phyloP scores from a whole-genome alignment of 2,329 filamentous ascomycete genomes.

The Penicillium capsulatum region DNA sequence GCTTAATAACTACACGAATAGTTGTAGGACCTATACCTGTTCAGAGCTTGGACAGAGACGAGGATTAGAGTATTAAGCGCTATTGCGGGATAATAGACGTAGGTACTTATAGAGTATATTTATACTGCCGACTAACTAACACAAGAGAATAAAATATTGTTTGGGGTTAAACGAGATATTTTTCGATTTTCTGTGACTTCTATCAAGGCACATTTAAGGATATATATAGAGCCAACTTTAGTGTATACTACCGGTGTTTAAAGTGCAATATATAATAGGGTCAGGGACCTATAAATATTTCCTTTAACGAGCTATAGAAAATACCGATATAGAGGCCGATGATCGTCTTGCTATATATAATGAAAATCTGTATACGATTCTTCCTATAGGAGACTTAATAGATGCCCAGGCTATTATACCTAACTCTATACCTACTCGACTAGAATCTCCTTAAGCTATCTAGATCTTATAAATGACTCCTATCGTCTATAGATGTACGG shows the following conservation, averaged over 20 bases:
- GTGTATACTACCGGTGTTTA: background rate
- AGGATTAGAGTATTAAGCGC: background rate
- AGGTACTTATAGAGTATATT: background rate
- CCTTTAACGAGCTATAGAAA: too few relatives aligned
- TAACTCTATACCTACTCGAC: too few relatives aligned
- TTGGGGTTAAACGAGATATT: conserved; percentile 2
- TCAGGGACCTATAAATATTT: too few relatives aligned
- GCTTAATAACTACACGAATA: background rate
- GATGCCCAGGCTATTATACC: too few relatives aligned
- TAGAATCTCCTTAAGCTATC: too few relatives aligned
- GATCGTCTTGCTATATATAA: too few relatives aligned
- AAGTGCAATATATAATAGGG: too few relatives aligned
- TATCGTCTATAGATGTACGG: too few relatives aligned
- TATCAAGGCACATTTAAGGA: background rate
- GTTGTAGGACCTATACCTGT: background rate
- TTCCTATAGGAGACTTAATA: too few relatives aligned
- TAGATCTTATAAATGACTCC: too few relatives aligned
- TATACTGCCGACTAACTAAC: background rate
- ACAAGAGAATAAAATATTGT: background rate
- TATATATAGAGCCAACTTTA: background rate
- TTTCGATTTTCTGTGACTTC: conserved; percentile 1
- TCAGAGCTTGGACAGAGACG: background rate
- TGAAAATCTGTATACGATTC: too few relatives aligned
- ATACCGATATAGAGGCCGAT: too few relatives aligned
- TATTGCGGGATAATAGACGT: background rate